Evolutionary conservation across 768 basidiomycete genomes (phyloP), one percentile per base, ranked within the genome.

Genomic region (Psilocybe azurescens): DNA sequence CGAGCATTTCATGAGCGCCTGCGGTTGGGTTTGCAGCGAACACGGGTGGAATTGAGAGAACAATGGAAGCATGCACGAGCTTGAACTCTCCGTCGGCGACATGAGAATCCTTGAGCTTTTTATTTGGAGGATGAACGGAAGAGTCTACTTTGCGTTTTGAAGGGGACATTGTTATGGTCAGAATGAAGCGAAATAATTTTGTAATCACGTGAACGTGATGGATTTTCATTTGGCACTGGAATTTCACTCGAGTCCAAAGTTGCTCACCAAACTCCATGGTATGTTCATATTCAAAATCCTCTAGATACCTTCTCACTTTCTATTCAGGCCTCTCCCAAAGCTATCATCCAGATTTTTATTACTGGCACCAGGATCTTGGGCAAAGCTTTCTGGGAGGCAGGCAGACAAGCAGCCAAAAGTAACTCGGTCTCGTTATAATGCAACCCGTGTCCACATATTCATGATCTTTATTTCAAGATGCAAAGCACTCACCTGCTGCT

Each of bases 351-450:
- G 72, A 94, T 97, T 60, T 75, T 93, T 46, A 69, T 94, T 18
- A 85, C 89, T 24, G 91, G 93, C 20, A 80, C 84, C 29, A 89
- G 87, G 75, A 95, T 95, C 67, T 77, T 99, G 55, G 95, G 97
- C 58, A 96, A 91, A 77, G 97, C 97, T 47, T 86, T 99, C 57
- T 79, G 83, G 36, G 95, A 95, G 71, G 97, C 96, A 2, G 94
- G 94, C 39, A 82, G 84, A 68, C 97, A 99, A 74, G 97, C 96
- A 10, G 87, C 91, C 47, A 90, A 94, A 83, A 99, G 97, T 99
- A 73, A 70, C 76, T 32, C 41, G 11, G 53, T 24, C n/a, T n/a
- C 60, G 33, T 2, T 54, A 30, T 33, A 53, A 41, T 41, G 49
- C 39, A 38, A 3, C 46, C 18, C 41, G 30, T 53, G 44, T 55